Conservation (phyloP, 352 stramenopile species). For the Phytophthora kernoviae region DNA sequence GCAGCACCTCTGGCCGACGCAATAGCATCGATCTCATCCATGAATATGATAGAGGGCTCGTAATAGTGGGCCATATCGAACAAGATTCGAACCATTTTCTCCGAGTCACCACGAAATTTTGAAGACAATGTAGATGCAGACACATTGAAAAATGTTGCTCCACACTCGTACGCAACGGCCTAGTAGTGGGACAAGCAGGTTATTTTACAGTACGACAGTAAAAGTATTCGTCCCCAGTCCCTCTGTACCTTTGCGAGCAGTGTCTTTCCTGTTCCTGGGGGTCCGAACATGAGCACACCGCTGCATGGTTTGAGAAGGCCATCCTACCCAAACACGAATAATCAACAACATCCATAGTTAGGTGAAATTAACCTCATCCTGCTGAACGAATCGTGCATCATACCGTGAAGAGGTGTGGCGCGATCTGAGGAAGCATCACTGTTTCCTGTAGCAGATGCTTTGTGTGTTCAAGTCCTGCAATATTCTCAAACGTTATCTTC, state of each 20-base stretch:
- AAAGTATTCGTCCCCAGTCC: background rate
- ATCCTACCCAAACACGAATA: slow-evolving; percentile 39
- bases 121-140: slow-evolving; percentile 90
- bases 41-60: slow-evolving; percentile 97
- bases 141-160: slow-evolving; percentile 99
- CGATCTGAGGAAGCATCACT: slow-evolving; percentile 86
- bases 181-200: slow-evolving; percentile 13
- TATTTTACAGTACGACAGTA: background rate
- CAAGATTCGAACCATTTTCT: slow-evolving; percentile 97
- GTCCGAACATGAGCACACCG: slow-evolving; percentile 86
- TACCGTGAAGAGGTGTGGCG: slow-evolving; percentile 84
- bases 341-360: background rate
- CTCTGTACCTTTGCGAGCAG: slow-evolving; percentile 71
- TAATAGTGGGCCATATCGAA: slow-evolving; percentile 99
- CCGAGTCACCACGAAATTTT: slow-evolving; percentile 95
- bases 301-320: slow-evolving; percentile 82
- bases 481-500: slow-evolving; percentile 77
- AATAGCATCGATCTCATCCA: slow-evolving; percentile 98
- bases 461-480: slow-evolving; percentile 79
- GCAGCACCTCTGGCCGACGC: slow-evolving; percentile 67
- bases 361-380: background rate
- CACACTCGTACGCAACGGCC: slow-evolving; percentile 94
- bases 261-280: slow-evolving; percentile 91
- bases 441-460: slow-evolving; percentile 86
- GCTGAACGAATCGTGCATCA: background rate